A percentile compares a stretch with the other conserved stretches of the same genome.
Evolutionary conservation across 768 basidiomycete genomes (phyloP).

Genomic region (Hypholoma fasciculare): DNA sequence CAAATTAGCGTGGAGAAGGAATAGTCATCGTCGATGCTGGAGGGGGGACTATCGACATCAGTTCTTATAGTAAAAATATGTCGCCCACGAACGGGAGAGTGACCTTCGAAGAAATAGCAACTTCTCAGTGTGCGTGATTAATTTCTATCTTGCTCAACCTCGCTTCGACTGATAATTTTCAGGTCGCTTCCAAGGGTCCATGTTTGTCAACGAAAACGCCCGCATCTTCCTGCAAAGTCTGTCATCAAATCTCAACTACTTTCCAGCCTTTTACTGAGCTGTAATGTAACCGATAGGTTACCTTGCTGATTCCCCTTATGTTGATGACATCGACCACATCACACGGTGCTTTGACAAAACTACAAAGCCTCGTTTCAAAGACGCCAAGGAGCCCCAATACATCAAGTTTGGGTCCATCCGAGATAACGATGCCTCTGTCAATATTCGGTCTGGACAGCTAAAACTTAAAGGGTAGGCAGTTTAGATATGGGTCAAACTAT

Average conservation of each 20-base stretch:
- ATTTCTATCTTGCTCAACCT: background rate
- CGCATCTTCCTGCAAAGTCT: constrained; percentile 10
- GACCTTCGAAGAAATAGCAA: constrained; percentile 48
- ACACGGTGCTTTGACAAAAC: constrained; percentile 42
- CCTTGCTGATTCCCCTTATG: constrained; percentile 20
- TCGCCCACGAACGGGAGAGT: background rate
- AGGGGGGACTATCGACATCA: constrained; percentile 60
- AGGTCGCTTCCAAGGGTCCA: constrained; percentile 51
- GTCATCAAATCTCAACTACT: background rate
- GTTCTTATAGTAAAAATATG: constrained; percentile 42
- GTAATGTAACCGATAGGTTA: constrained; percentile 26
- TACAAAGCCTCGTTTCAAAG: constrained; percentile 43
- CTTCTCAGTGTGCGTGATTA: constrained; percentile 36
- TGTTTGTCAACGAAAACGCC: constrained; percentile 20
- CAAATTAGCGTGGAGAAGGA: constrained; percentile 37
- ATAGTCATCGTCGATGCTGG: constrained; percentile 60
- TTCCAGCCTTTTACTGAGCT: background rate
- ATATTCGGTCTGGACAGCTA: constrained; percentile 48
- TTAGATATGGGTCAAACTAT: background rate
- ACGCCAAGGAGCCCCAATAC: constrained; percentile 34
- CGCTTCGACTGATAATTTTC: background rate
- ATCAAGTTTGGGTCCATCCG: constrained; percentile 44
- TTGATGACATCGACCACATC: constrained; percentile 34
- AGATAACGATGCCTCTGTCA: constrained; percentile 35
- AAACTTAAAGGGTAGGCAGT: constrained; percentile 33